These are phyloP conservation scores for Pyrenochaeta sp. DNA, from an alignment of 2,329 filamentous ascomycete species.

Conservation along the genomic window DNA sequence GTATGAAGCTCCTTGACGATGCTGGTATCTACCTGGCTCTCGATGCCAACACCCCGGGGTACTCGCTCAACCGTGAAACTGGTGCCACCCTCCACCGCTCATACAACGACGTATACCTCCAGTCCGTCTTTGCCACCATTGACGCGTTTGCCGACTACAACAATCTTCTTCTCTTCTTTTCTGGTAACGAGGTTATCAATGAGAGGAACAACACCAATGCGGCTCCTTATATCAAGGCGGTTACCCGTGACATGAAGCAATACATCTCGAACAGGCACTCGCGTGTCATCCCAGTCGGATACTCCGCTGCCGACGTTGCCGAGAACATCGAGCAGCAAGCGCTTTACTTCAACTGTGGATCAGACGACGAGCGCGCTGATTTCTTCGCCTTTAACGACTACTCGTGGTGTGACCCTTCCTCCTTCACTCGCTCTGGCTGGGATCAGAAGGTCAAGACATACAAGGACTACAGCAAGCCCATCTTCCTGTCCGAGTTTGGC, in stretches of 20 bases:
- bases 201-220: constrained; percentile 67
- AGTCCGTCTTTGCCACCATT: constrained; percentile 79
- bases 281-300: constrained; percentile 77
- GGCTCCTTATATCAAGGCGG: constrained; percentile 76
- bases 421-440: constrained; percentile 79
- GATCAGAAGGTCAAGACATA: constrained; percentile 57
- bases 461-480: constrained; percentile 47
- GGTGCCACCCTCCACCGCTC: constrained; percentile 66
- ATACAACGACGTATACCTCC: constrained; percentile 88
- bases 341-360: constrained; percentile 91
- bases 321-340: constrained; percentile 87
- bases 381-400: constrained; percentile 93
- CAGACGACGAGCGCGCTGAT: constrained; percentile 83
- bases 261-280: constrained; percentile 76
- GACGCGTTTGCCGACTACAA: constrained; percentile 82
- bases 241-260: constrained; percentile 81
- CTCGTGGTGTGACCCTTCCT: constrained; percentile 70
- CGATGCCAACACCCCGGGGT: constrained; percentile 87
- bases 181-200: constrained; percentile 81
- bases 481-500: constrained; percentile 95
- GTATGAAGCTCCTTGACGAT: constrained; percentile 81
- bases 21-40: constrained; percentile 92
- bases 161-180: constrained; percentile 87
- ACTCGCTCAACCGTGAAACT: constrained; percentile 82
- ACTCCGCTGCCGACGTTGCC: constrained; percentile 85